phyloP scores from a whole-genome alignment of 768 basidiomycete genomes.

The Mrakia blollopis region DNA sequence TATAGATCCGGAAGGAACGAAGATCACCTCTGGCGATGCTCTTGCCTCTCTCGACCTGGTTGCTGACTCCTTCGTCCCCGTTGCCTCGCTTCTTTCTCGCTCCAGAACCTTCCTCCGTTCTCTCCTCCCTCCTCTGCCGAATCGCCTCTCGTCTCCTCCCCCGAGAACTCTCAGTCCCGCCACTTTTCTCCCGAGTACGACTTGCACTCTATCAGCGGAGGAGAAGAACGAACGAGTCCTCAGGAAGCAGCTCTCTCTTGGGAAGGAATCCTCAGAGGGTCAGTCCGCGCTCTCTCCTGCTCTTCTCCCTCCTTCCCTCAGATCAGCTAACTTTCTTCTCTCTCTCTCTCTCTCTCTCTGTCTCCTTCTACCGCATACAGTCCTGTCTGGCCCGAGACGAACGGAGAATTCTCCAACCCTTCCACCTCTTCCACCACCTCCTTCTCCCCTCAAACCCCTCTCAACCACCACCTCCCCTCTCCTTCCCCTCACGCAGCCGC shows the following conservation, averaged over 20 bases:
- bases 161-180: not conserved
- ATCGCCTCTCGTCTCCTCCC: slow-evolving; percentile 3
- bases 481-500: not conserved
- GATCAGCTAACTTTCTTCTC: not conserved
- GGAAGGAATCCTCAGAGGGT: slow-evolving; percentile 14
- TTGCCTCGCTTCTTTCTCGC: not conserved
- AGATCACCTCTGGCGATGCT: too few relatives aligned
- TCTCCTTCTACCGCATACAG: not conserved
- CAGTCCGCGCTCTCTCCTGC: not conserved
- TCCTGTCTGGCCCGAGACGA: not conserved
- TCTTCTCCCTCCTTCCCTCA: not conserved
- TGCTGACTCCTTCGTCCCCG: not conserved
- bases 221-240: not conserved
- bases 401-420: not conserved
- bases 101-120: slow-evolving; percentile 10
- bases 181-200: not conserved
- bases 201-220: not conserved
- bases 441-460: slow-evolving; percentile 2
- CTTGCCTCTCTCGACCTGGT: not conserved
- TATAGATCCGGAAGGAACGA: not conserved
- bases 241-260: not conserved
- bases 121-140: slow-evolving; percentile 3
- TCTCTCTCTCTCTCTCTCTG: not conserved
- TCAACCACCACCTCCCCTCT: not conserved
- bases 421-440: not conserved